A percentile compares a stretch with the other conserved stretches of the same genome.
Conservation (phyloP, 129 eudicot genomes). For the Smallanthus sonchifolius region DNA sequence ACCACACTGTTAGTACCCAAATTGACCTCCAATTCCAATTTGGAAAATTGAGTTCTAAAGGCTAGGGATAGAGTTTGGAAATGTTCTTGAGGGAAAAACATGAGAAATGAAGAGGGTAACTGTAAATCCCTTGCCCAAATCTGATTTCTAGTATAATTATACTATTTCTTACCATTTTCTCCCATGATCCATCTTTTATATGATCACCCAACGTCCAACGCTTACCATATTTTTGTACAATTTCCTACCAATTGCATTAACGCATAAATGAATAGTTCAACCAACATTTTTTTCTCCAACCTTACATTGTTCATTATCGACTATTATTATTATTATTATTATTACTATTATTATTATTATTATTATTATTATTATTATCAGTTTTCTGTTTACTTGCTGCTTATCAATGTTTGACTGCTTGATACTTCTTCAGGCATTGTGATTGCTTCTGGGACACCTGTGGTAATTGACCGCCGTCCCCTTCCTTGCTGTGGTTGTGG, state of each 20-base stretch:
- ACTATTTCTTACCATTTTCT: neutral
- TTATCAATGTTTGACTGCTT: neutral
- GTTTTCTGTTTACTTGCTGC: neutral
- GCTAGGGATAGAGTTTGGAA: neutral
- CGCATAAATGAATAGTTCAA: neutral
- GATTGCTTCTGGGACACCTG: constrained; percentile 47
- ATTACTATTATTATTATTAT: neutral
- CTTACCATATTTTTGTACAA: neutral
- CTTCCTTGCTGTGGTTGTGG: constrained; percentile 93
- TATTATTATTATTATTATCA: neutral
- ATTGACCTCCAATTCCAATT: neutral
- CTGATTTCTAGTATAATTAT: neutral
- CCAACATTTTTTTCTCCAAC: neutral
- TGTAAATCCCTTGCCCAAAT: neutral
- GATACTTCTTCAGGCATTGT: constrained; percentile 48
- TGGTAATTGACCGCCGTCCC: constrained; percentile 35
- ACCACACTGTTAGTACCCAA: neutral
- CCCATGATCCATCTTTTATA: neutral
- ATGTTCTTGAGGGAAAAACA: neutral
- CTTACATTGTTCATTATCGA: neutral
- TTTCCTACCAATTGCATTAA: neutral
- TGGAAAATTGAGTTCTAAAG: neutral
- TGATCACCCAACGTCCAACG: neutral
- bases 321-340: neutral
- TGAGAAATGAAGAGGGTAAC: neutral